Conservation (phyloP, 176 grass and related monocot species). For the Carex pumila region DNA sequence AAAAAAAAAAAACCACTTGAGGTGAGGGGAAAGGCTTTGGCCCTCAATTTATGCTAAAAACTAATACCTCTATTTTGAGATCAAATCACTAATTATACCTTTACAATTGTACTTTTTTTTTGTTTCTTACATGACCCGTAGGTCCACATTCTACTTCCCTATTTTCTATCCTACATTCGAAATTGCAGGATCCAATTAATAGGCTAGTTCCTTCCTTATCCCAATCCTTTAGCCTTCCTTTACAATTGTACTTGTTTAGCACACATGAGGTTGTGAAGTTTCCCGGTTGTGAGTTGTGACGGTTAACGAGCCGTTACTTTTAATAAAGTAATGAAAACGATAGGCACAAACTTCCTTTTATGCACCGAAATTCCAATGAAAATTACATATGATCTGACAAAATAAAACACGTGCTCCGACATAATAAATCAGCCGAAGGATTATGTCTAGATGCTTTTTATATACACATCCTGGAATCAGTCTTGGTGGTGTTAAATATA, state of each 20-base stretch:
- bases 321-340: conserved; percentile 4
- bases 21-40: too few species aligned
- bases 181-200: too few species aligned
- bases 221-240: too few species aligned
- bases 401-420: not conserved
- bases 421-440: not conserved
- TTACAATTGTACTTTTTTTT: not conserved
- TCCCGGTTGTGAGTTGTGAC: not conserved
- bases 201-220: too few species aligned
- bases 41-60: too few species aligned
- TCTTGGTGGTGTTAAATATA: not conserved
- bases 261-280: not conserved
- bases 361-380: not conserved
- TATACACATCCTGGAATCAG: not conserved
- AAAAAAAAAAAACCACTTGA: too few species aligned
- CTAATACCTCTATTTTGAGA: not conserved
- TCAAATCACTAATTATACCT: not conserved
- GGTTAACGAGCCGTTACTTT: not conserved
- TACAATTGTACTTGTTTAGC: not conserved
- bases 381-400: not conserved
- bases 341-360: not conserved
- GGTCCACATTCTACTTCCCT: too few species aligned
- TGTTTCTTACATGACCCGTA: too few species aligned
- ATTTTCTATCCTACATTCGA: too few species aligned
- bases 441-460: not conserved